Evolutionary conservation across 1,139 yeast species (phyloP).

Genomic region (Pichia sp.): DNA sequence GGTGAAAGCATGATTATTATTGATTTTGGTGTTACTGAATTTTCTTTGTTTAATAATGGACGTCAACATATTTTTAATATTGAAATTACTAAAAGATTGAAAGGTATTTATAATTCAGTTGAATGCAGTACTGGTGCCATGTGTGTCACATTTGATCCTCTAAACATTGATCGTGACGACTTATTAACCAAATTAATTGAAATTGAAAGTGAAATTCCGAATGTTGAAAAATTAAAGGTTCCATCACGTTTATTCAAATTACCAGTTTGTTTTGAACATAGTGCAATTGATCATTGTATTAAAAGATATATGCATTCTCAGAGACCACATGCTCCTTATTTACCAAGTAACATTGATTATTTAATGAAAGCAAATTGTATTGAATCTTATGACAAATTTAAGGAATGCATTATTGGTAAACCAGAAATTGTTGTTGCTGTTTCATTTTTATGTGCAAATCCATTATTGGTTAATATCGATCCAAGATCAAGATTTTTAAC

Average conservation of each 20-base stretch:
- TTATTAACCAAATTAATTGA: conserved; percentile 24
- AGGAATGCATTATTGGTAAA: conserved; percentile 29
- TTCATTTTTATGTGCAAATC: conserved; percentile 36
- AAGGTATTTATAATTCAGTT: conserved; percentile 21
- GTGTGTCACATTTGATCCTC: conserved; percentile 29
- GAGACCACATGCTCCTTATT: conserved; percentile 35
- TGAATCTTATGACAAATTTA: conserved; percentile 29
- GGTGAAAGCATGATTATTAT: conserved; percentile 33
- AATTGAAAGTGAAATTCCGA: conserved; percentile 30
- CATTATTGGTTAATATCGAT: conserved; percentile 32
- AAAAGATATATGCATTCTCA: conserved; percentile 34
- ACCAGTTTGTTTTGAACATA: conserved; percentile 33
- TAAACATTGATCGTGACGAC: conserved; percentile 21
- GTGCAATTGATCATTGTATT: conserved; percentile 31
- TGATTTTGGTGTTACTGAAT: conserved; percentile 31
- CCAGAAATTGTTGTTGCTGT: conserved; percentile 34
- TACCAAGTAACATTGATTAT: conserved; percentile 33
- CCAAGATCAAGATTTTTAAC: conserved; percentile 33
- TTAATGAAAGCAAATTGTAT: conserved; percentile 32
- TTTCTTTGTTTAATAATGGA: conserved; percentile 32
- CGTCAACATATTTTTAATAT: conserved; percentile 28
- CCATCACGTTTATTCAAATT: conserved; percentile 31
- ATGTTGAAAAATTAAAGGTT: conserved; percentile 30
- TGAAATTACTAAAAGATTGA: conserved; percentile 13
- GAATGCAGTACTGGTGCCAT: conserved; percentile 32